Percentiles rank a stretch among this genome's conserved stretches.
phyloP scores from a whole-genome alignment of 331 rosid genomes.

The Malus hybrid region DNA sequence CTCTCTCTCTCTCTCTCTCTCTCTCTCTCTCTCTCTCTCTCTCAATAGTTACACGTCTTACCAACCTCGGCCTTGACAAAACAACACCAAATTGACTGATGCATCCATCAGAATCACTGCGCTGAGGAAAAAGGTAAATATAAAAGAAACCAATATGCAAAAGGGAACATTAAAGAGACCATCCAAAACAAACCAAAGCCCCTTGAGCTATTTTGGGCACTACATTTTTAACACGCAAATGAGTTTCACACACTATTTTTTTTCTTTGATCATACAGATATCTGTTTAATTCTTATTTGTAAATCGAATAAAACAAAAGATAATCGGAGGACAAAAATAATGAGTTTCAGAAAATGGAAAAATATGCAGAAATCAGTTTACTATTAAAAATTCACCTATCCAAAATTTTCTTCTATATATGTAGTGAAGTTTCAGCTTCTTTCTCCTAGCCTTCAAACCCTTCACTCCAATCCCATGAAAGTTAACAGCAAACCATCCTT shows the following conservation, averaged over 20 bases:
- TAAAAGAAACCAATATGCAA: neutral
- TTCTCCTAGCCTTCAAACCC: neutral
- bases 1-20: too few species aligned
- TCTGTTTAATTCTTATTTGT: neutral
- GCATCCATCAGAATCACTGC: too few species aligned
- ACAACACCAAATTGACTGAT: too few species aligned
- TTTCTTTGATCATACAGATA: too few species aligned
- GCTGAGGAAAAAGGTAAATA: too few species aligned
- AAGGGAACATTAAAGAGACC: neutral
- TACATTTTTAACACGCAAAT: neutral
- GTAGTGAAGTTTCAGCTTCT: constrained; percentile 14
- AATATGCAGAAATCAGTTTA: neutral
- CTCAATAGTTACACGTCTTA: too few species aligned
- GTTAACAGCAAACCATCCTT: neutral
- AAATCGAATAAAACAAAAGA: neutral
- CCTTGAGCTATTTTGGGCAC: neutral
- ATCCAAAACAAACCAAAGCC: neutral
- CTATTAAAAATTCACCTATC: neutral
- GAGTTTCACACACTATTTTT: too few species aligned
- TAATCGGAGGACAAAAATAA: too few species aligned
- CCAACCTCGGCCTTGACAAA: too few species aligned
- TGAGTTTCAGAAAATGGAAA: neutral
- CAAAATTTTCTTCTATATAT: constrained; percentile 27
- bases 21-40: too few species aligned
- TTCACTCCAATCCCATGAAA: constrained; percentile 12